Evolutionary conservation across 2,329 filamentous ascomycete genomes (phyloP), one percentile per base, ranked within the genome.

Genomic region (Aspergillus luchuensis): DNA sequence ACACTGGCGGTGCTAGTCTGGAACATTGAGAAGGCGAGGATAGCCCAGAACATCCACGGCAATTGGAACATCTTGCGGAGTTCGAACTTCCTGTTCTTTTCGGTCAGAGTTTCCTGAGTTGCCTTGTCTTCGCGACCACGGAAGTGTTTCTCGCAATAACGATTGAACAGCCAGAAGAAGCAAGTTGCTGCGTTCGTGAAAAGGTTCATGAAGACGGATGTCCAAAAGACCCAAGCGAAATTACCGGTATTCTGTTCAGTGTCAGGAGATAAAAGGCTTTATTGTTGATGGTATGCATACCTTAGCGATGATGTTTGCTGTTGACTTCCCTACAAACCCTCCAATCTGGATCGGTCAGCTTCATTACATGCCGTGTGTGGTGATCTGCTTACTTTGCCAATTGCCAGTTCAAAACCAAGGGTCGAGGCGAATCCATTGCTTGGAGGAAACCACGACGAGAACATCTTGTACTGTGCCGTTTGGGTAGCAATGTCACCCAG

Each of bases 401-500:
- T 81, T 0, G 81, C 84, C 0, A 88, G 76, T 68, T 88, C 86
- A 4, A 88, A 82, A 0, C 81, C 86, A 0, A 88, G 76, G 0
- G 85, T 88, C 0, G 85, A 85, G 0, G 85, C 86, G 67, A 88
- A 88, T 1, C 86, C 86, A 58, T 84, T 81, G 7, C 79, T 85
- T 0, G 86, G 86, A 0, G 85, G 79, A 62, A 88, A 88, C 86
- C 86, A 88, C 0, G 84, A 86, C 0, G 84, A 86, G 66, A 88
- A 88, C 62, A 88, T 82, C 62, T 87, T 87, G 70, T 88, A 88
- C 68, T 88, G 85, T 0, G 86, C 86, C 30, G 87, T 80, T 65
- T 88, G 85, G 0, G 86, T 88, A 0, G 86, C 84, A 19, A 87
- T 85, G 62, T 88, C 86, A n/a, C 86, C 86, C 0, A 88, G 72